Base-by-base conservation (phyloP, 495 filamentous ascomycete species). In the Talaromyces wortmannii region DNA sequence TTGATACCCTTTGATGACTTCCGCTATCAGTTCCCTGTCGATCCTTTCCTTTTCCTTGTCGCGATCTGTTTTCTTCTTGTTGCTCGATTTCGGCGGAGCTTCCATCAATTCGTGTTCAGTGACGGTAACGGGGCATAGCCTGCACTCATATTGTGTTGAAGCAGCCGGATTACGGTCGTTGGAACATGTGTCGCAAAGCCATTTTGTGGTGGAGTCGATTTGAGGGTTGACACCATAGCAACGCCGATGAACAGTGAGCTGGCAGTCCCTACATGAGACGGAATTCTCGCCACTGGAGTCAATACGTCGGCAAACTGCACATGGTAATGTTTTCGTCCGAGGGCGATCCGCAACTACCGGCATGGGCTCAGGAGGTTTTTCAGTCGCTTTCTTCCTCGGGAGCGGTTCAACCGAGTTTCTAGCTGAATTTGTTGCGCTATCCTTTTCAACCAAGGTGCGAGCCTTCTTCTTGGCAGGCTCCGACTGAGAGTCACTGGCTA, bases 161-260 rank as follows among this genome's bases (percentile, higher is more conserved):
- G 94, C 84, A 57, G 86, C 82, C 4, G 90, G 90, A 56, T 82
- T 89, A 61, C 90, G 88, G 62, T 98, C 94, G 64, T 98, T 98
- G 11, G 83, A 75, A 72, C 94, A 98, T 82, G 89, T 92, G 69
- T 98, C 94, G 69, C 94, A 98, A 16, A 88, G 78, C 94, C 94
- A 98, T 69, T 95, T 95, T 23, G 23, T 23, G 50, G 78, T 80
- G 30, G 79, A 77, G 43, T 81, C 81, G n/a, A 84, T 81, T 46
- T 78, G 78, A 30, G 89, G 84, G 2, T 81, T 68, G 31, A 97
- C 78, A 15, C 94, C 94, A 67, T 97, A 98, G 67, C 94, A 98
- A 53, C 84, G 85, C 45, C 87, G 85, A 67, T 98, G 94, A n/a
- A 98, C 92, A 0, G 91, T 89, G 61, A 98, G 74, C 47, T 89